Conservation (phyloP, 2,329 filamentous ascomycete species). For the Alternaria consortialis region DNA sequence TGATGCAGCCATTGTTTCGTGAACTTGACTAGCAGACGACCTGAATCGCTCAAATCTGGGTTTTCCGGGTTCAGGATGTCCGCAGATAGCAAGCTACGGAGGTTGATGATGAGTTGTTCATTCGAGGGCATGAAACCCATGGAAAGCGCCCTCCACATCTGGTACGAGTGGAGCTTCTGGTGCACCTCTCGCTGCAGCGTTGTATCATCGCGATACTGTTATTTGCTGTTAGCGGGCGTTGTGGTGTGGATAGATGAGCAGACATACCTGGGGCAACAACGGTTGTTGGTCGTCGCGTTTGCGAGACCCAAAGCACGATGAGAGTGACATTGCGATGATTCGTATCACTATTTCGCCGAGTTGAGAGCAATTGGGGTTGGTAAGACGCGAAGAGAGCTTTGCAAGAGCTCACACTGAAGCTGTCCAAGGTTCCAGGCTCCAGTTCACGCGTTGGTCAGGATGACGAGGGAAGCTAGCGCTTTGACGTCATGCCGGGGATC, state of each 20-base stretch:
- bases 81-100: slow-evolving; percentile 79
- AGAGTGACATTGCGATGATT: slow-evolving; percentile 56
- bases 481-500: slow-evolving; percentile 20
- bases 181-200: slow-evolving; percentile 73
- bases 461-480: slow-evolving; percentile 15
- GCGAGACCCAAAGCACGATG: slow-evolving; percentile 70
- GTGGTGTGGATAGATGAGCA: not conserved
- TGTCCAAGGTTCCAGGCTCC: slow-evolving; percentile 9
- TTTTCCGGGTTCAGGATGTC: slow-evolving; percentile 80
- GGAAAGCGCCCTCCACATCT: slow-evolving; percentile 83
- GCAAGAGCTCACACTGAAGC: slow-evolving; percentile 6
- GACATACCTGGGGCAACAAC: slow-evolving; percentile 70
- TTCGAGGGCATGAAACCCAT: slow-evolving; percentile 93
- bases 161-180: slow-evolving; percentile 91
- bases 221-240: not conserved
- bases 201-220: slow-evolving; percentile 78
- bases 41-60: slow-evolving; percentile 78
- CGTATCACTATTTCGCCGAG: not conserved
- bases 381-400: not conserved
- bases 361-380: slow-evolving; percentile 9
- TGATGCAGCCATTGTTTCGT: slow-evolving; percentile 77
- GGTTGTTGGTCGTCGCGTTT: slow-evolving; percentile 70
- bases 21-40: slow-evolving; percentile 75
- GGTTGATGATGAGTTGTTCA: slow-evolving; percentile 80
- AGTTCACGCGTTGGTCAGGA: slow-evolving; percentile 14